Percentiles rank a stretch among this genome's conserved stretches.
Conservation (phyloP, 768 basidiomycete genomes). For the Mycena vitilis region DNA sequence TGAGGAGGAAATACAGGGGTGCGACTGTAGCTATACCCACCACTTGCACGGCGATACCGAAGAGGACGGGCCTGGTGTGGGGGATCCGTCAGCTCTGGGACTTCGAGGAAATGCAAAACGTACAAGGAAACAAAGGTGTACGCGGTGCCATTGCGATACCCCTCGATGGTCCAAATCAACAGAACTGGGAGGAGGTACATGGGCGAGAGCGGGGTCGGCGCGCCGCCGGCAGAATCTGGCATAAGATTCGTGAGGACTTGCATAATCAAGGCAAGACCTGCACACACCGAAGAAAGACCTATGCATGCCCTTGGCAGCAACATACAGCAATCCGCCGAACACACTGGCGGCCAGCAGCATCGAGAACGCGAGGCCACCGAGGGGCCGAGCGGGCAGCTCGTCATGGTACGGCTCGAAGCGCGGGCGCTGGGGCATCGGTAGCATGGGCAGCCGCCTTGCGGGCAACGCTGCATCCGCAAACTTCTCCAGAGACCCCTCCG, state of each 20-base stretch:
- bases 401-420: conserved; percentile 16
- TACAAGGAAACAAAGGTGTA: conserved; percentile 8
- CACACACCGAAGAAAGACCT: neutral
- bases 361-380: conserved; percentile 7
- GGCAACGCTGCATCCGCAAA: conserved; percentile 12
- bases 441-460: conserved; percentile 7
- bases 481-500: conserved; percentile 15
- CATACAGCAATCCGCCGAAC: neutral
- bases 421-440: conserved; percentile 12
- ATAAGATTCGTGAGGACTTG: neutral
- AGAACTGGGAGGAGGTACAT: conserved; percentile 1
- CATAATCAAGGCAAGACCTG: neutral
- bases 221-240: neutral
- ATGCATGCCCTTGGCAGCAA: neutral
- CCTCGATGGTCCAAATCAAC: conserved; percentile 7
- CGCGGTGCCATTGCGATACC: conserved; percentile 10
- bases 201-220: neutral
- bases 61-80: conserved; percentile 5
- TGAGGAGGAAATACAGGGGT: conserved; percentile 17
- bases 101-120: neutral
- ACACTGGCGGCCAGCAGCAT: neutral
- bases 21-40: conserved; percentile 5
- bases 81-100: neutral
- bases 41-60: conserved; percentile 7
- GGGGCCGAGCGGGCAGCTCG: conserved; percentile 5